Evolutionary conservation across 306 rosid species (phyloP).

Genomic region (Quercus robur): DNA sequence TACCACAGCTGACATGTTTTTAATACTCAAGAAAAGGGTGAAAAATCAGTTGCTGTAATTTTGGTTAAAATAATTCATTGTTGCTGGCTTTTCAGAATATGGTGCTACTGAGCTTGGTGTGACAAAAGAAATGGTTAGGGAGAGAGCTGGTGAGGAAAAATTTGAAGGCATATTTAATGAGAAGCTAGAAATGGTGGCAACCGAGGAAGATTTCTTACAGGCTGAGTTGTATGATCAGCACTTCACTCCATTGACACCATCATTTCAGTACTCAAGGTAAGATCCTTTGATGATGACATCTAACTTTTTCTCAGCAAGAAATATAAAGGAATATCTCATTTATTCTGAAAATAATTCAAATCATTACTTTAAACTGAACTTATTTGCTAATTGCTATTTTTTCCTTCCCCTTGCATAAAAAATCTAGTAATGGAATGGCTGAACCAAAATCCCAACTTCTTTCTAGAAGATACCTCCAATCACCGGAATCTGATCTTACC

Average conservation of each 20-base stretch:
- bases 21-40: not conserved
- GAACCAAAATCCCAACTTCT: slow-evolving; percentile 31
- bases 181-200: slow-evolving; percentile 34
- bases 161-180: slow-evolving; percentile 24
- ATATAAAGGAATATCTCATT: not conserved
- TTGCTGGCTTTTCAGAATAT: slow-evolving; percentile 34
- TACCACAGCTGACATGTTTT: not conserved
- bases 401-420: not conserved
- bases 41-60: not conserved
- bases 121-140: slow-evolving; percentile 20
- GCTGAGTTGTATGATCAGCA: slow-evolving; percentile 19
- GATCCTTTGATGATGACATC: slow-evolving; percentile 8
- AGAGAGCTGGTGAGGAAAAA: slow-evolving; percentile 11
- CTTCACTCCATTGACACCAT: slow-evolving; percentile 46
- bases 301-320: not conserved
- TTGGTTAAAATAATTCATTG: not conserved
- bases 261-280: slow-evolving; percentile 49
- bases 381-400: slow-evolving; percentile 9
- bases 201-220: slow-evolving; percentile 22
- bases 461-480: slow-evolving; percentile 29
- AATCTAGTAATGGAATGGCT: slow-evolving; percentile 42
- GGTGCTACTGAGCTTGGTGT: slow-evolving; percentile 22
- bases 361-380: not conserved
- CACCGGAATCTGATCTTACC: slow-evolving; percentile 31
- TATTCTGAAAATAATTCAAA: not conserved